Percentiles rank a stretch among this genome's conserved stretches.
Conservation (phyloP, 1,284 basidiomycete species). For the Abortiporus biennis region DNA sequence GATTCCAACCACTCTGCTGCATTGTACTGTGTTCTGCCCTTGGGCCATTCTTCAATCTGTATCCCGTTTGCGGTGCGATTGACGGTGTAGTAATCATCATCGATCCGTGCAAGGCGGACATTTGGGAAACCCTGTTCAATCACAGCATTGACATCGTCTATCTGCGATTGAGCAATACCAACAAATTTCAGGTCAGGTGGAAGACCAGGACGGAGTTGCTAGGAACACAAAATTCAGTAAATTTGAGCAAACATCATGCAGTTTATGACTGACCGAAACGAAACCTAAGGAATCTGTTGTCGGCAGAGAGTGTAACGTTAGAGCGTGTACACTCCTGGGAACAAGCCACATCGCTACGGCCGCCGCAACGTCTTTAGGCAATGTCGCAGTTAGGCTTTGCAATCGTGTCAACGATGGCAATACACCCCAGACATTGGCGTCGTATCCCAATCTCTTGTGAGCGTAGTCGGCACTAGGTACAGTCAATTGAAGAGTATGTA, state of each 20-base stretch:
- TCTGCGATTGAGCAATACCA: constrained; percentile 40
- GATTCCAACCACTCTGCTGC: constrained; percentile 58
- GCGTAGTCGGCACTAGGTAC: constrained; percentile 40
- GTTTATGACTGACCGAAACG: constrained; percentile 21
- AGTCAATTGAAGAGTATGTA: constrained; percentile 47
- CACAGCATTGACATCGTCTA: constrained; percentile 37
- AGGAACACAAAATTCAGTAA: background rate
- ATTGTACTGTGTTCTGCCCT: constrained; percentile 43
- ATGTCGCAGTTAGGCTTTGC: constrained; percentile 48
- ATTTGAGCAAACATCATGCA: constrained; percentile 1
- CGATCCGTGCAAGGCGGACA: constrained; percentile 48
- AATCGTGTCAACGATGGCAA: constrained; percentile 49
- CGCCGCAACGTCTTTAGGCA: constrained; percentile 57
- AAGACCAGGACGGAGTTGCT: constrained; percentile 58
- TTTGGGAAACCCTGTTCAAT: constrained; percentile 56
- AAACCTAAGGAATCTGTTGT: constrained; percentile 25
- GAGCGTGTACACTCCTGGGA: constrained; percentile 47
- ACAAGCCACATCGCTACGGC: constrained; percentile 64
- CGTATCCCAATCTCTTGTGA: constrained; percentile 52
- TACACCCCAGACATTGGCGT: constrained; percentile 66
- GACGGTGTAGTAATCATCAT: constrained; percentile 51
- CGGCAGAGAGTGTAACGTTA: constrained; percentile 41
- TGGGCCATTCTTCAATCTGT: constrained; percentile 46
- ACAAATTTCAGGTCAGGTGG: constrained; percentile 50
- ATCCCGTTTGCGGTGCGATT: constrained; percentile 22